Evolutionary conservation across 169 alveolate species (phyloP).

Genomic region (Plasmodium chabaudi): DNA sequence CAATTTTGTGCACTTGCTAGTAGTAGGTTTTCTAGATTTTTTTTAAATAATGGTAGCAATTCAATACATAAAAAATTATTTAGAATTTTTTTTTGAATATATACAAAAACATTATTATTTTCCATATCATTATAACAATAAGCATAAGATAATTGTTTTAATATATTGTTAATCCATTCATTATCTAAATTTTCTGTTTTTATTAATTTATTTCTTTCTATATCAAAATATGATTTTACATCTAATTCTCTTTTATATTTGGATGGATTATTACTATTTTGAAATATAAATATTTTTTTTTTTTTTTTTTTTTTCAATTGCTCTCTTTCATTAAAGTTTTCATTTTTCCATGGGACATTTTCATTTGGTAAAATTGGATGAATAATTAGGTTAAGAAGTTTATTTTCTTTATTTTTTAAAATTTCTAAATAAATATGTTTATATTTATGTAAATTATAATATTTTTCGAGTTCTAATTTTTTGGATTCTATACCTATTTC

Average conservation of each 20-base stretch:
- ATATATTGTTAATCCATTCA: conserved; percentile 79
- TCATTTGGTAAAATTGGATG: conserved; percentile 84
- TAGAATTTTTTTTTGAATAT: conserved; percentile 76
- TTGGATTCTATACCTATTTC: conserved; percentile 15
- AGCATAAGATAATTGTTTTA: conserved; percentile 77
- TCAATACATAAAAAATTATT: conserved; percentile 75
- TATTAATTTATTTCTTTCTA: conserved; percentile 71
- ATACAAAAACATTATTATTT: conserved; percentile 62
- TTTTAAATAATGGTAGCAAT: conserved; percentile 76
- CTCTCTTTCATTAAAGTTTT: conserved; percentile 79
- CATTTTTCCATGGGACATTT: conserved; percentile 78
- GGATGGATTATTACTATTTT: no score
- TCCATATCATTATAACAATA: conserved; percentile 67
- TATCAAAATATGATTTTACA: conserved; percentile 75
- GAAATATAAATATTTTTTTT: conserved; percentile 18
- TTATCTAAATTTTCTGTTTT: conserved; percentile 78
- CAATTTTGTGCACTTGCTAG: conserved; percentile 75
- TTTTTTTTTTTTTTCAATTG: conserved; percentile 77
- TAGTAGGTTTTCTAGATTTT: conserved; percentile 64
- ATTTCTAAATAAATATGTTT: conserved; percentile 80
- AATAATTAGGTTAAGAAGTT: conserved; percentile 71
- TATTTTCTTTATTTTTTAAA: conserved; percentile 80
- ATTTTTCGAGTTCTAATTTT: conserved; percentile 43
- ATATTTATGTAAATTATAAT: conserved; percentile 50
- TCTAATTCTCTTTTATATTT: conserved; percentile 25